phyloP scores from a whole-genome alignment of 2,329 filamentous ascomycete species.

The Aspergillus eucalypticola region DNA sequence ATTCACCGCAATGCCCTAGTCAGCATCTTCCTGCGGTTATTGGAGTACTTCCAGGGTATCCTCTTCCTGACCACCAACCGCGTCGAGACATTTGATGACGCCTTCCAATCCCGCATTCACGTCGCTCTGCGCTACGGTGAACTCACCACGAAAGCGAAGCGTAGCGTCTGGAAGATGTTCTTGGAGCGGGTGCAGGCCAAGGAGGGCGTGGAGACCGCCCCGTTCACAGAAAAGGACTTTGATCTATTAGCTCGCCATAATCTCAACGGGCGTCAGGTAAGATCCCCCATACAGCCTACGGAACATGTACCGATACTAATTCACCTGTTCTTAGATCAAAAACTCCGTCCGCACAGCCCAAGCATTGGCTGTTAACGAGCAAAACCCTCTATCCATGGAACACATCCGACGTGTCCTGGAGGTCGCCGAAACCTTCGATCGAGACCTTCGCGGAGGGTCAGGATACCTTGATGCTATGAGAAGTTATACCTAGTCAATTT shows the following conservation, averaged over 20 bases:
- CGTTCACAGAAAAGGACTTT: slow-evolving; percentile 63
- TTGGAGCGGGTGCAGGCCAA: slow-evolving; percentile 69
- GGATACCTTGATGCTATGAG: slow-evolving; percentile 84
- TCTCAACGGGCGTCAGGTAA: slow-evolving; percentile 67
- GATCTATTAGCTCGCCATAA: slow-evolving; percentile 66
- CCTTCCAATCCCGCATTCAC: slow-evolving; percentile 85
- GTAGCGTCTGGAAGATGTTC: slow-evolving; percentile 81
- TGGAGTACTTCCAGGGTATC: slow-evolving; percentile 92
- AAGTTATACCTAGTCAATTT: slow-evolving; percentile 58
- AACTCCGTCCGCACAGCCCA: slow-evolving; percentile 83
- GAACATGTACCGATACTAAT: slow-evolving; percentile 5
- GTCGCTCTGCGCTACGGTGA: slow-evolving; percentile 80
- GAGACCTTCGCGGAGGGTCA: slow-evolving; percentile 76
- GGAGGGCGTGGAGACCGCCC: slow-evolving; percentile 56
- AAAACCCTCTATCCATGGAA: slow-evolving; percentile 69
- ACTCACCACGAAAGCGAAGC: slow-evolving; percentile 70
- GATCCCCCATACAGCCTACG: slow-evolving; percentile 14
- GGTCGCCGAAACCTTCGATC: slow-evolving; percentile 78
- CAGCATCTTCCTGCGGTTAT: slow-evolving; percentile 78
- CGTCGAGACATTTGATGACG: slow-evolving; percentile 83
- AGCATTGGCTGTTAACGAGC: slow-evolving; percentile 75
- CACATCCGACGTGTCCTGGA: slow-evolving; percentile 83
- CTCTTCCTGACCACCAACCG: slow-evolving; percentile 87
- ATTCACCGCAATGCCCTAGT: slow-evolving; percentile 84
- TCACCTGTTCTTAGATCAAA: slow-evolving; percentile 67